phyloP scores from a whole-genome alignment of 305 asterid species.

The Fraxinus sp. region DNA sequence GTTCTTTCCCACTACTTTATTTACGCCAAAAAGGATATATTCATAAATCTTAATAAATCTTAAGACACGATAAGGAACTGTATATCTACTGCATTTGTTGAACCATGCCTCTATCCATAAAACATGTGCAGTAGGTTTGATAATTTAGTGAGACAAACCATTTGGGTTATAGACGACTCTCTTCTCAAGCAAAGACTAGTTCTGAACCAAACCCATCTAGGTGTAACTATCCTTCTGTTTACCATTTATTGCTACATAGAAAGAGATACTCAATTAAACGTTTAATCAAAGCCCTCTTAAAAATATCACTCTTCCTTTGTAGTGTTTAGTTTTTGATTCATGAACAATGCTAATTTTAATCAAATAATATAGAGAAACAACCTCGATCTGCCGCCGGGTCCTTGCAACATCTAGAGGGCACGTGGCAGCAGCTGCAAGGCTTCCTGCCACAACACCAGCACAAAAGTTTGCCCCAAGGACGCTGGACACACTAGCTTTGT shows the following conservation, averaged over 20 bases:
- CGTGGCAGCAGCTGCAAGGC: constrained; percentile 77
- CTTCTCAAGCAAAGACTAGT: not conserved
- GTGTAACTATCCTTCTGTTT: not conserved
- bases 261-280: not conserved
- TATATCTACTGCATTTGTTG: not conserved
- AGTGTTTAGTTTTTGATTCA: not conserved
- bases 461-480: constrained; percentile 79
- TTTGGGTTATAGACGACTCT: not conserved
- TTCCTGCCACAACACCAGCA: constrained; percentile 87
- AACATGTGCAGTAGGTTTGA: not conserved
- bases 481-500: constrained; percentile 45
- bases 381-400: constrained; percentile 93
- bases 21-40: not conserved
- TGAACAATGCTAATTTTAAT: not conserved
- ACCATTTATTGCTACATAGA: not conserved
- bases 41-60: not conserved
- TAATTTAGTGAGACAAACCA: not conserved
- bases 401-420: constrained; percentile 92
- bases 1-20: not conserved
- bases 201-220: not conserved
- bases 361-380: constrained; percentile 23
- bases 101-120: not conserved
- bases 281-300: not conserved
- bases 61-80: not conserved
- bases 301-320: constrained; percentile 3